Base-by-base conservation (phyloP, 2,329 filamentous ascomycete species). In the Clonostachys rhizophaga region DNA sequence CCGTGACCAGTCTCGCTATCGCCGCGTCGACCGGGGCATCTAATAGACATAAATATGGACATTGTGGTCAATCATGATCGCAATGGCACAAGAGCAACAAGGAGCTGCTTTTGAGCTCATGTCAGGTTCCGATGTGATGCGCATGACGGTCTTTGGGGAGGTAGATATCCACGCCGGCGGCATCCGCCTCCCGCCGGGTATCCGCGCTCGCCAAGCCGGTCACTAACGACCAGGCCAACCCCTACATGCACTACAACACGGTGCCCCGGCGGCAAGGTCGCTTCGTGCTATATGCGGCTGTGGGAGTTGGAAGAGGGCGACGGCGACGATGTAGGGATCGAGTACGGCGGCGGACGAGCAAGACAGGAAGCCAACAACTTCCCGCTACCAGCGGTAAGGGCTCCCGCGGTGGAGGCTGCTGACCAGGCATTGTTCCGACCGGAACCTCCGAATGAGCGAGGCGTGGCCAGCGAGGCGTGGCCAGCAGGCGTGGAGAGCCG, bases 1-100 rank as follows among this genome's bases (percentile, higher is more conserved):
- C 95, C 5, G 94, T 97, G 43, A 97, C 94, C 42, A 91, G 89
- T 68, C 78, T 99, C 62, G 91, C 94, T 24, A 94, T 99, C 61
- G 94, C 92, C 44, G 94, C 94, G 35, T 73, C 99, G 49, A 94
- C 94, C 30, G 94, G 99, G 69, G 94, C 94, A 18, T 92, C 94
- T 34, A 95, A 95, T 67, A 9, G 8, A 30, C 24, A 30, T 30
- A 9, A 9, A 30, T 9, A 30, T 30, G 24, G 7, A 30, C 24
- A 30, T 30, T 30, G 24, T 9, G 24, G 8, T 9, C 24, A 30
- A 9, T 30, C 7, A 30, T 9, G 24, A 30, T 30, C 8, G 24
- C 24, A 30, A 9, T 30, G 24, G 24, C 24, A 9, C 24, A 30
- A 30, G 24, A 30, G 24, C 24, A 30, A 30, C 24, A 30, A 30